phyloP scores from a whole-genome alignment of 352 stramenopile species.

The Globisporangium acanthophoron region DNA sequence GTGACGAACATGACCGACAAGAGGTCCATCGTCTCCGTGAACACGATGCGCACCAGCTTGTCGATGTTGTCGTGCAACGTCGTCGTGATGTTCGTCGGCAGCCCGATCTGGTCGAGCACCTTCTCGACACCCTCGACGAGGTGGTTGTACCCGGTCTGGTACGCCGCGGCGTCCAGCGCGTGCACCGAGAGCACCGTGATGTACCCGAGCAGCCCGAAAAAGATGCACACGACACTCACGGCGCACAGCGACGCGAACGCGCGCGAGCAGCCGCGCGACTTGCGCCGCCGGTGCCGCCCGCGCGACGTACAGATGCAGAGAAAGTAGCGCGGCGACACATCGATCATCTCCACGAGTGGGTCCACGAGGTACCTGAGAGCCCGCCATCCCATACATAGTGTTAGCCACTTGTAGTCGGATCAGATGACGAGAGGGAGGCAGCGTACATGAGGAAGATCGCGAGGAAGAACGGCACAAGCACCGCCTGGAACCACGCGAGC shows the following conservation, averaged over 20 bases:
- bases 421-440: background rate
- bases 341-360: conserved; percentile 82
- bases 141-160: conserved; percentile 80
- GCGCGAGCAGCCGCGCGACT: conserved; percentile 75
- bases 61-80: conserved; percentile 88
- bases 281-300: conserved; percentile 64
- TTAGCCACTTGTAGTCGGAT: no score
- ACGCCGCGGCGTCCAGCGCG: conserved; percentile 70
- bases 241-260: conserved; percentile 78
- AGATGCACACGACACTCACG: conserved; percentile 82
- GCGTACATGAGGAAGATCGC: conserved; percentile 84
- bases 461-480: conserved; percentile 85
- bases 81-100: conserved; percentile 85
- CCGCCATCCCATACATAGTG: background rate
- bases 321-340: conserved; percentile 86
- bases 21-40: conserved; percentile 87
- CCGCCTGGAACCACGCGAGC: conserved; percentile 79
- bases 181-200: conserved; percentile 86
- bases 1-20: conserved; percentile 89
- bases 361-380: conserved; percentile 68
- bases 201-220: conserved; percentile 83
- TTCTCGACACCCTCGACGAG: conserved; percentile 61
- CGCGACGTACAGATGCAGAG: conserved; percentile 80
- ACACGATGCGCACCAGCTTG: conserved; percentile 77
- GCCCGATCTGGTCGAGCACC: conserved; percentile 62